Evolutionary conservation across 805 yeast genomes (phyloP).

Genomic region (Suhomyces emberorum): DNA sequence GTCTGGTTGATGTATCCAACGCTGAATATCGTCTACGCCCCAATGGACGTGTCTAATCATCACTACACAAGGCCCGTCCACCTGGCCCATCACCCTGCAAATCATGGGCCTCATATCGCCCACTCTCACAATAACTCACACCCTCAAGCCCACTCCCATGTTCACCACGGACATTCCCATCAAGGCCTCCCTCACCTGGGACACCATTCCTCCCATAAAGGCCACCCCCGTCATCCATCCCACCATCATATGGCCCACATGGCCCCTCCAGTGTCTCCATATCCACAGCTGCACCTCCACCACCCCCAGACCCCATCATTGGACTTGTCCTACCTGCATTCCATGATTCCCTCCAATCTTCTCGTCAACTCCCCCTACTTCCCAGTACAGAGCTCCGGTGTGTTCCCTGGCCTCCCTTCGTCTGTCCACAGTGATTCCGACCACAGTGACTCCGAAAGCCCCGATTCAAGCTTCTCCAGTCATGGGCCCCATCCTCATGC

Average conservation of each 20-base stretch:
- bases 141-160: no score
- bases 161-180: no score
- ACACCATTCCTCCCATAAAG: slow-evolving; percentile 1
- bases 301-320: slow-evolving; percentile 43
- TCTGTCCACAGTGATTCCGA: not conserved
- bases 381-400: not conserved
- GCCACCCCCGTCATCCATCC: slow-evolving; percentile 1
- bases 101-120: no score
- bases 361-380: slow-evolving; percentile 60
- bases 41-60: slow-evolving; percentile 1
- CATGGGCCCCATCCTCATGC: slow-evolving; percentile 17
- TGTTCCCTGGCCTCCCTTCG: not conserved
- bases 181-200: no score
- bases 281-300: no score
- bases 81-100: slow-evolving; percentile 1
- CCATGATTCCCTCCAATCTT: slow-evolving; percentile 61
- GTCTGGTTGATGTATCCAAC: slow-evolving; percentile 3
- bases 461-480: not conserved
- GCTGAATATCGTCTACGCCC: slow-evolving; percentile 3
- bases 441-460: not conserved
- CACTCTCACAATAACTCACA: no score
- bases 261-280: slow-evolving; percentile 1
- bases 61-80: slow-evolving; percentile 3
- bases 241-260: slow-evolving; percentile 1
- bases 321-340: slow-evolving; percentile 56